phyloP scores from a whole-genome alignment of 164 flowering plant species.

The Chimonanthus praecox region DNA sequence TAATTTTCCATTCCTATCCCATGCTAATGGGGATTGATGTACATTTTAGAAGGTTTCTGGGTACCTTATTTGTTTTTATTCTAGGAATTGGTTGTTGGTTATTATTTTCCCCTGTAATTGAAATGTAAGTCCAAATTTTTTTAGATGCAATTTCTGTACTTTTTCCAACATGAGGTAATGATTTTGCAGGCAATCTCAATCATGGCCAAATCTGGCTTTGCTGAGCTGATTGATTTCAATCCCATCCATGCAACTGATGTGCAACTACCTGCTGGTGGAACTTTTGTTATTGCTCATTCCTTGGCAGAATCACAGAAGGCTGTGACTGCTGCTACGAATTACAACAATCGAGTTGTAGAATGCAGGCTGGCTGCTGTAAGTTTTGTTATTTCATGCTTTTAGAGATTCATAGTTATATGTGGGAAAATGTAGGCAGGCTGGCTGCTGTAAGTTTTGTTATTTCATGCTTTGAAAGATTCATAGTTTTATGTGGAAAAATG shows the following conservation, averaged over 20 bases:
- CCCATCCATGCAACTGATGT: slow-evolving; percentile 97
- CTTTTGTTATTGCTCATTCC: slow-evolving; percentile 90
- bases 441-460: not conserved
- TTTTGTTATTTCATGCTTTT: slow-evolving; percentile 1
- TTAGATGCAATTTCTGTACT: not conserved
- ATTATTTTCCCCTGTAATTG: not conserved
- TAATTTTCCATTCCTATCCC: not conserved
- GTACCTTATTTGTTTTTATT: not conserved
- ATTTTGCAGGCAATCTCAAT: slow-evolving; percentile 82
- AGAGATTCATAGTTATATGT: not conserved
- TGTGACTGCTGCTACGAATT: slow-evolving; percentile 95
- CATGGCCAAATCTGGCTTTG: slow-evolving; percentile 93
- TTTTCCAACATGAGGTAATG: slow-evolving; percentile 1
- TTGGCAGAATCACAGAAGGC: slow-evolving; percentile 96
- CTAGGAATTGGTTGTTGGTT: not conserved
- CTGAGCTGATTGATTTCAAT: slow-evolving; percentile 92
- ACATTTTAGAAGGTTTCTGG: not conserved
- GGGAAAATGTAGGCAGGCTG: not conserved
- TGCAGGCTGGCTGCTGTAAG: slow-evolving; percentile 93
- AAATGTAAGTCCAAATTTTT: not conserved
- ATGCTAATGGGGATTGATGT: not conserved
- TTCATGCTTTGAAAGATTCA: not conserved
- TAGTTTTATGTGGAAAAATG: not conserved
- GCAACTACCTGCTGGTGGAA: slow-evolving; percentile 86
- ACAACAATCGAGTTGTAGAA: slow-evolving; percentile 95